Conservation (phyloP, 768 basidiomycete genomes). For the Amanita rubescens region DNA sequence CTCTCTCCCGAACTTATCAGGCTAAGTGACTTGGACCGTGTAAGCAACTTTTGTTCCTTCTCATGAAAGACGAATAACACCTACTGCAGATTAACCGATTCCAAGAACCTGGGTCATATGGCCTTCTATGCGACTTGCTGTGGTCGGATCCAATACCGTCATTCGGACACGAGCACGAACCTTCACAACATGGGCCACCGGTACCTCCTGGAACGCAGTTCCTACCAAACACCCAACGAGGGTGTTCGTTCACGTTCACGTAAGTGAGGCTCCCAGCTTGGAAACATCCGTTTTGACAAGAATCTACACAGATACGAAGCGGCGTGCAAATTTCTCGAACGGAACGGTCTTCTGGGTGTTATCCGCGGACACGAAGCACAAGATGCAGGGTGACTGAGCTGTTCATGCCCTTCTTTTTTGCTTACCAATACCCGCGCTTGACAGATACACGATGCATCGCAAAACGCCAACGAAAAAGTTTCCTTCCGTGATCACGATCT, state of each 20-base stretch:
- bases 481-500: slow-evolving; percentile 95
- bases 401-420: neutral
- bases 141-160: slow-evolving; percentile 93
- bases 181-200: slow-evolving; percentile 38
- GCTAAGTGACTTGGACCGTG: slow-evolving; percentile 65
- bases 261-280: slow-evolving; percentile 28
- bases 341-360: slow-evolving; percentile 85
- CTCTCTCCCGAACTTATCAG: slow-evolving; percentile 81
- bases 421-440: slow-evolving; percentile 2
- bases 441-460: slow-evolving; percentile 87
- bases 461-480: slow-evolving; percentile 94
- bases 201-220: slow-evolving; percentile 55
- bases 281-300: neutral
- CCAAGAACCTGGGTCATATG: slow-evolving; percentile 87
- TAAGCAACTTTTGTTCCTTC: slow-evolving; percentile 20
- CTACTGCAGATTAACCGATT: slow-evolving; percentile 75
- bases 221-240: slow-evolving; percentile 78
- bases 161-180: slow-evolving; percentile 77
- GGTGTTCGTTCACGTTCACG: slow-evolving; percentile 93
- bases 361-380: slow-evolving; percentile 97
- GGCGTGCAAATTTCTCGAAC: slow-evolving; percentile 88
- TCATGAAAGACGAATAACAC: neutral
- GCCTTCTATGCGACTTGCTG: slow-evolving; percentile 88
- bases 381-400: slow-evolving; percentile 60
- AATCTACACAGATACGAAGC: slow-evolving; percentile 55